A percentile compares a stretch with the other conserved stretches of the same genome.
Conservation (phyloP, 2,329 filamentous ascomycete genomes). For the Fusarium sp. region DNA sequence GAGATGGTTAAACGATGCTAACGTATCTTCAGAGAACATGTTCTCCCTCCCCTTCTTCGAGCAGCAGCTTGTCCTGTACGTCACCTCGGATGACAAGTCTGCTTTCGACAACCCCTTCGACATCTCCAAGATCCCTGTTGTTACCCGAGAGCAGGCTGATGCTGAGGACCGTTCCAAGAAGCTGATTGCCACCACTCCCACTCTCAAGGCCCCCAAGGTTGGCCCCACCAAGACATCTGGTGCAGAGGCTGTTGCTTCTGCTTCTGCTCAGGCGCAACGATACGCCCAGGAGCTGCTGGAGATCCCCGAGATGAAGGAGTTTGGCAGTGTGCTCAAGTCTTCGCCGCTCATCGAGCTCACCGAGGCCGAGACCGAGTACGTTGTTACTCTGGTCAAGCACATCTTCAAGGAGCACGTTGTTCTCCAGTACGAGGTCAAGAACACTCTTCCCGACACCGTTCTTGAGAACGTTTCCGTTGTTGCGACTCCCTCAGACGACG, state of each 20-base stretch:
- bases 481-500: slow-evolving; percentile 84
- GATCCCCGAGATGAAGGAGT: slow-evolving; percentile 92
- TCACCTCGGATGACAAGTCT: slow-evolving; percentile 90
- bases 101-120: slow-evolving; percentile 92
- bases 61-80: slow-evolving; percentile 97
- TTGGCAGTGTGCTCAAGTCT: slow-evolving; percentile 93
- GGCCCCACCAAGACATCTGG: slow-evolving; percentile 82
- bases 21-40: slow-evolving; percentile 80
- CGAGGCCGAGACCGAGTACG: slow-evolving; percentile 97
- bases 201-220: slow-evolving; percentile 91
- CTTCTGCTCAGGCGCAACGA: slow-evolving; percentile 86
- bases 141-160: slow-evolving; percentile 95
- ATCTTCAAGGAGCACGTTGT: slow-evolving; percentile 98
- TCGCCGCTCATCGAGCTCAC: slow-evolving; percentile 90
- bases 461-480: slow-evolving; percentile 91
- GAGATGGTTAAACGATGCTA: not conserved
- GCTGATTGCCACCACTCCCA: slow-evolving; percentile 91
- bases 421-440: slow-evolving; percentile 97
- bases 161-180: slow-evolving; percentile 98
- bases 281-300: slow-evolving; percentile 89
- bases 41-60: slow-evolving; percentile 96
- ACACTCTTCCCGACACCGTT: slow-evolving; percentile 92
- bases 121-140: slow-evolving; percentile 89
- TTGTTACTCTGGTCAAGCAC: slow-evolving; percentile 94
- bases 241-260: slow-evolving; percentile 82